Evolutionary conservation across 805 yeast genomes (phyloP).

Genomic region (Lachancea sp.): DNA sequence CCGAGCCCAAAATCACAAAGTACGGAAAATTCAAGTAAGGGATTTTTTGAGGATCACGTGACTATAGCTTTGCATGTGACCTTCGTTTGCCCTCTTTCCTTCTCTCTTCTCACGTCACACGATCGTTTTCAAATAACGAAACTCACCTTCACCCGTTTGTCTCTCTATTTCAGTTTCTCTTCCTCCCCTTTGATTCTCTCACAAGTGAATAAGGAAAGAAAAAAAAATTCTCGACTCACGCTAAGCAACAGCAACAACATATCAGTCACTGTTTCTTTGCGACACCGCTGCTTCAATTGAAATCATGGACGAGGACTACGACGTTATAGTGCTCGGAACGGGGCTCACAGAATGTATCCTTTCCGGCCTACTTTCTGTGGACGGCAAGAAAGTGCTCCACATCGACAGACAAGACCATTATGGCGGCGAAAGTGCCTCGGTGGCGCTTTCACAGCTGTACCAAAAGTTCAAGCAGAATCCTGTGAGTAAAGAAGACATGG

Average conservation of each 20-base stretch:
- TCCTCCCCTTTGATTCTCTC: not conserved
- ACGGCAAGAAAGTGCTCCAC: constrained; percentile 94
- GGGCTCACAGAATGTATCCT: constrained; percentile 97
- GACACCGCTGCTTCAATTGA: not conserved
- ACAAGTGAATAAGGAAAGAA: no score
- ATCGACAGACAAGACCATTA: constrained; percentile 95
- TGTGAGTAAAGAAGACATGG: constrained; percentile 57
- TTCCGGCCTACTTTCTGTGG: constrained; percentile 91
- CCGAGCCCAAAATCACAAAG: no score
- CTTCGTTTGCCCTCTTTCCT: no score
- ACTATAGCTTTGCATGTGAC: no score
- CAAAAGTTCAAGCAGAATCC: constrained; percentile 80
- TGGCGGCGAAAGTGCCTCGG: constrained; percentile 87
- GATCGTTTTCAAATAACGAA: no score
- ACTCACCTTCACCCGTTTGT: no score
- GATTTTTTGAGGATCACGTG: no score
- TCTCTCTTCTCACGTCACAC: no score
- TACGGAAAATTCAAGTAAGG: no score
- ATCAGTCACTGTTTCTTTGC: not conserved
- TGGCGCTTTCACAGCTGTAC: constrained; percentile 64
- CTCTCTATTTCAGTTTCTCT: not conserved
- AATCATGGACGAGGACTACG: constrained; percentile 92
- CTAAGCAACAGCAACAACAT: not conserved
- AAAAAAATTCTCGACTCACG: no score
- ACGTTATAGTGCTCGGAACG: constrained; percentile 87